These are phyloP conservation scores for Boletus reticulatus DNA, from an alignment of 768 basidiomycete genomes.

Conservation along the genomic window DNA sequence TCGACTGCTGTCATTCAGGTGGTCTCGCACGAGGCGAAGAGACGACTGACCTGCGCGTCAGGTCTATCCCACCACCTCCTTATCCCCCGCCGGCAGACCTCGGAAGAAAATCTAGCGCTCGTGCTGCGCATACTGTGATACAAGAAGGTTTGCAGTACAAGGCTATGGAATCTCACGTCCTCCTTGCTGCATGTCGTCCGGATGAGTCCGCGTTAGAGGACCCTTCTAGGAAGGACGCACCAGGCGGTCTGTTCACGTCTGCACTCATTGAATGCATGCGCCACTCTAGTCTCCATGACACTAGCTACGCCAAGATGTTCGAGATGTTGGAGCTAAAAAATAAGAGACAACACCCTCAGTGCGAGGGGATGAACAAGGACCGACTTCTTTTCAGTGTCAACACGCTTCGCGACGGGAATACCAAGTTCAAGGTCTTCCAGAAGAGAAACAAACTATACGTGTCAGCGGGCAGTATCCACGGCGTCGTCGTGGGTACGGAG, in stretches of 20 bases:
- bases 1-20: constrained; percentile 23
- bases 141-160: constrained; percentile 14
- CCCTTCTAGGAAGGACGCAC: neutral
- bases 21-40: constrained; percentile 12
- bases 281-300: constrained; percentile 5
- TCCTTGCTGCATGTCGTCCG: constrained; percentile 22
- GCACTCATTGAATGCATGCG: constrained; percentile 17
- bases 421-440: constrained; percentile 15
- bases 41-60: neutral
- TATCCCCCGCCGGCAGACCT: constrained; percentile 15
- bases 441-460: constrained; percentile 3
- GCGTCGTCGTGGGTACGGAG: constrained; percentile 12
- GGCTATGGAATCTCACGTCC: constrained; percentile 18
- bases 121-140: constrained; percentile 5
- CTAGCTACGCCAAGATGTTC: constrained; percentile 12
- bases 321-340: constrained; percentile 11
- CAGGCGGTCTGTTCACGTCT: constrained; percentile 19
- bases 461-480: constrained; percentile 19
- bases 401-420: constrained; percentile 7
- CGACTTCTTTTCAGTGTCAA: constrained; percentile 21
- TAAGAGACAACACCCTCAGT: constrained; percentile 14
- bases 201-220: constrained; percentile 14
- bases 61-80: constrained; percentile 10
- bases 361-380: constrained; percentile 15
- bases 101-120: constrained; percentile 3